phyloP scores from a whole-genome alignment of 2,329 filamentous ascomycete genomes.

The Apiospora malaysiana region DNA sequence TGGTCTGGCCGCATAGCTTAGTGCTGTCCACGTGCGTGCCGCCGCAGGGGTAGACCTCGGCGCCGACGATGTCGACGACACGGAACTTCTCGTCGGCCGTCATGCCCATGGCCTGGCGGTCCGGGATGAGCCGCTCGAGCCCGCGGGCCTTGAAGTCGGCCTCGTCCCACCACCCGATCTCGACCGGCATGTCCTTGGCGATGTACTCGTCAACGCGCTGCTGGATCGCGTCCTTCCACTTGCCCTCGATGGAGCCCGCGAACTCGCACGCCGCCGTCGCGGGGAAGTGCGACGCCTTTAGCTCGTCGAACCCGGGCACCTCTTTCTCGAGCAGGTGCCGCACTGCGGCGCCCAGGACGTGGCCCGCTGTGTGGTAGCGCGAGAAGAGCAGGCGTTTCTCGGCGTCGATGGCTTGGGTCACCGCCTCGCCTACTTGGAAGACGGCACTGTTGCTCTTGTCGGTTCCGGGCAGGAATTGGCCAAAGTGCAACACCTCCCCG shows the following conservation, averaged over 20 bases:
- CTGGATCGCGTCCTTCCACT: conserved; percentile 68
- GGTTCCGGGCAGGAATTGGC: conserved; percentile 55
- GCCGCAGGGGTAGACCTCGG: conserved; percentile 75
- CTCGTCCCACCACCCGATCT: conserved; percentile 72
- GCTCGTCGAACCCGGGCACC: conserved; percentile 63
- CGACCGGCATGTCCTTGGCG: conserved; percentile 59
- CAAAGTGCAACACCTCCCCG: conserved; percentile 69
- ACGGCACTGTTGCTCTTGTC: background rate
- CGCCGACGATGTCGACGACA: conserved; percentile 72
- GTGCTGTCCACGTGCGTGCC: conserved; percentile 74
- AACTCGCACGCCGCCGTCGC: conserved; percentile 73
- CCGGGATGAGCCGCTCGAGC: conserved; percentile 60
- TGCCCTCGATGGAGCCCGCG: conserved; percentile 67
- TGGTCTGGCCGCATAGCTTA: conserved; percentile 62
- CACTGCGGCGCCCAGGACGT: conserved; percentile 74
- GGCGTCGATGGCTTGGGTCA: conserved; percentile 64
- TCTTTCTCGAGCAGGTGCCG: conserved; percentile 59
- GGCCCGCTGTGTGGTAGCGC: conserved; percentile 75
- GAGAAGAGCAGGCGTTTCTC: conserved; percentile 68
- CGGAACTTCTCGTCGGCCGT: conserved; percentile 61
- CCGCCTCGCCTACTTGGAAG: conserved; percentile 49
- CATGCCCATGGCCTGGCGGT: conserved; percentile 46
- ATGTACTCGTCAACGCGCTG: conserved; percentile 64
- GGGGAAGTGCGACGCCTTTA: conserved; percentile 76
- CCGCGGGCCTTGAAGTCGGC: conserved; percentile 62